Evolutionary conservation across 2,329 filamentous ascomycete species (phyloP).

Genomic region (Aspergillus carbonarius): DNA sequence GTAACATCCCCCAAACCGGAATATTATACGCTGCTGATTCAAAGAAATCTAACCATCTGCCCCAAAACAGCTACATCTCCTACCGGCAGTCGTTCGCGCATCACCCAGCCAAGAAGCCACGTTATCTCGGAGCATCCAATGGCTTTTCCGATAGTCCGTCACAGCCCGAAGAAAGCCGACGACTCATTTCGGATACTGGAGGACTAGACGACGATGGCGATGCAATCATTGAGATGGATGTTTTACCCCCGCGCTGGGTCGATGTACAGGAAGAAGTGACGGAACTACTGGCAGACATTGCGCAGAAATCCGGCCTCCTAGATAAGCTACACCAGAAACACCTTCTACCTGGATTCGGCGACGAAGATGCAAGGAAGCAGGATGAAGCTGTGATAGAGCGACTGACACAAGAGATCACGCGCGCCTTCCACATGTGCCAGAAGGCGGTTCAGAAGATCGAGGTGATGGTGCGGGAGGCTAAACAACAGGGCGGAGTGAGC

Average conservation of each 20-base stretch:
- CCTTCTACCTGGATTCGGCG: conserved; percentile 92
- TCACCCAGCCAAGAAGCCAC: conserved; percentile 82
- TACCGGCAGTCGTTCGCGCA: conserved; percentile 98
- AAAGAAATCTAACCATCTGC: background rate
- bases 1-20: conserved; percentile 49
- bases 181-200: conserved; percentile 77
- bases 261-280: conserved; percentile 93
- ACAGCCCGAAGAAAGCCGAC: conserved; percentile 68
- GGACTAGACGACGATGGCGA: conserved; percentile 78
- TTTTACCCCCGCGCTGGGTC: conserved; percentile 91
- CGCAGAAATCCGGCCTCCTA: conserved; percentile 76
- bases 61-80: conserved; percentile 80
- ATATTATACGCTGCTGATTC: background rate
- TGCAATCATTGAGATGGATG: conserved; percentile 96
- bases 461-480: conserved; percentile 78
- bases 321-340: conserved; percentile 97
- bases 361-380: conserved; percentile 80
- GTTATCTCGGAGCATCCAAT: conserved; percentile 61
- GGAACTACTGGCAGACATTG: conserved; percentile 75
- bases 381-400: conserved; percentile 90
- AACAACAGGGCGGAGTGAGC: conserved; percentile 67
- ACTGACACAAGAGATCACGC: conserved; percentile 86
- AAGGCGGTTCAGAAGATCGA: conserved; percentile 85
- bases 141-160: conserved; percentile 61
- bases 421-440: conserved; percentile 86